Evolutionary conservation across 2,329 filamentous ascomycete genomes (phyloP).

Genomic region (Fusarium concolor): DNA sequence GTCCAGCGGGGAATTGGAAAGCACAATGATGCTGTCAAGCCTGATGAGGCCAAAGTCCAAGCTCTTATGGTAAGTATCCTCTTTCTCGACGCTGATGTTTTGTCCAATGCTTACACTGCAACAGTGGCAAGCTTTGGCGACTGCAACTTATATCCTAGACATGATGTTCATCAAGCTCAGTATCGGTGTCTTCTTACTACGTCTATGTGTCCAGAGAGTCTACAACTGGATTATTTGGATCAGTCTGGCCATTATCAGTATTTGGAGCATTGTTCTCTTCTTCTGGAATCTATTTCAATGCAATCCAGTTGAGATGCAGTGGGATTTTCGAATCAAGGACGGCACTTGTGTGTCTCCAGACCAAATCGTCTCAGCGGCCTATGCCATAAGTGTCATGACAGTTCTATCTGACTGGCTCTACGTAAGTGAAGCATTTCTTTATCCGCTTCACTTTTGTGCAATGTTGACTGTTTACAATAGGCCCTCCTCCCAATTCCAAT

Average conservation of each 20-base stretch:
- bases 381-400: constrained; percentile 64
- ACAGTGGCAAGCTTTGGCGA: constrained; percentile 64
- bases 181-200: constrained; percentile 64
- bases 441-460: background rate
- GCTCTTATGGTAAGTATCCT: constrained; percentile 58
- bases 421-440: constrained; percentile 45
- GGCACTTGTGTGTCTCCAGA: constrained; percentile 58
- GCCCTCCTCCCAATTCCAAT: constrained; percentile 65
- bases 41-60: constrained; percentile 54
- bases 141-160: constrained; percentile 61
- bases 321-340: constrained; percentile 62
- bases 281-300: constrained; percentile 67
- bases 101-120: constrained; percentile 19
- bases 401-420: constrained; percentile 67
- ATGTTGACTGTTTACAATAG: constrained; percentile 40
- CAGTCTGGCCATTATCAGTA: constrained; percentile 59
- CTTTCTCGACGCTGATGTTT: background rate
- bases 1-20: constrained; percentile 58
- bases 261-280: constrained; percentile 62
- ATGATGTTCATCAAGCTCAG: constrained; percentile 70
- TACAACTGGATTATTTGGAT: constrained; percentile 62
- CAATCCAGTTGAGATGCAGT: constrained; percentile 62
- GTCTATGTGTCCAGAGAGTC: constrained; percentile 58
- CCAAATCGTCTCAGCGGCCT: constrained; percentile 61
- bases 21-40: constrained; percentile 59